Conservation (phyloP, 2,329 filamentous ascomycete species). For the Exophiala viscosa region DNA sequence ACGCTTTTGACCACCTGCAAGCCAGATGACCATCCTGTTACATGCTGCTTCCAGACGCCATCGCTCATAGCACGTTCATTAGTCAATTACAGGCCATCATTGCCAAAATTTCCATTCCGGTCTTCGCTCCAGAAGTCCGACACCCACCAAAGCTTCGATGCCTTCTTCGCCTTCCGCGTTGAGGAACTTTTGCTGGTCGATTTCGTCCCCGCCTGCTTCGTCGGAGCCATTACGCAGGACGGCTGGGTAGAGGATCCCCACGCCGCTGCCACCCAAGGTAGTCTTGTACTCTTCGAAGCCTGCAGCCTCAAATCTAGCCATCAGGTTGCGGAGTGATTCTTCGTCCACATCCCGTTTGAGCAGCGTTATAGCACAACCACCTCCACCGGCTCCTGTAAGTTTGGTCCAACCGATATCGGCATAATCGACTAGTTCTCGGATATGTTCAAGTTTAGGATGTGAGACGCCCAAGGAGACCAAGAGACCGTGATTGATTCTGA, state of each 20-base stretch:
- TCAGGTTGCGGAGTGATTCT: slow-evolving; percentile 59
- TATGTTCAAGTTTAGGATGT: slow-evolving; percentile 85
- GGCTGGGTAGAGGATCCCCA: slow-evolving; percentile 91
- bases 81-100: slow-evolving; percentile 22
- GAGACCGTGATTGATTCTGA: slow-evolving; percentile 90
- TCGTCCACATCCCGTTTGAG: slow-evolving; percentile 63
- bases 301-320: slow-evolving; percentile 62
- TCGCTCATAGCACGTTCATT: slow-evolving; percentile 20
- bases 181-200: slow-evolving; percentile 84
- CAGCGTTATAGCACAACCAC: slow-evolving; percentile 91
- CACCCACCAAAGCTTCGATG: slow-evolving; percentile 82
- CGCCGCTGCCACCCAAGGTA: slow-evolving; percentile 85
- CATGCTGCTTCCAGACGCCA: slow-evolving; percentile 14
- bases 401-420: slow-evolving; percentile 95
- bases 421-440: slow-evolving; percentile 86
- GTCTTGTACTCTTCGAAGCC: slow-evolving; percentile 84
- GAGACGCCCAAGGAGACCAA: slow-evolving; percentile 90
- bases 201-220: slow-evolving; percentile 83
- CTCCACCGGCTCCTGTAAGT: slow-evolving; percentile 89
- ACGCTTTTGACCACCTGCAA: slow-evolving; percentile 8
- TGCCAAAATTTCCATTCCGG: slow-evolving; percentile 88
- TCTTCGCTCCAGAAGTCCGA: slow-evolving; percentile 64
- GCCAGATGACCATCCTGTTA: slow-evolving; percentile 1
- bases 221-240: slow-evolving; percentile 80
- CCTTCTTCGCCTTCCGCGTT: slow-evolving; percentile 79